Conservation (phyloP, 2,329 filamentous ascomycete species). For the Diaporthe sp. region DNA sequence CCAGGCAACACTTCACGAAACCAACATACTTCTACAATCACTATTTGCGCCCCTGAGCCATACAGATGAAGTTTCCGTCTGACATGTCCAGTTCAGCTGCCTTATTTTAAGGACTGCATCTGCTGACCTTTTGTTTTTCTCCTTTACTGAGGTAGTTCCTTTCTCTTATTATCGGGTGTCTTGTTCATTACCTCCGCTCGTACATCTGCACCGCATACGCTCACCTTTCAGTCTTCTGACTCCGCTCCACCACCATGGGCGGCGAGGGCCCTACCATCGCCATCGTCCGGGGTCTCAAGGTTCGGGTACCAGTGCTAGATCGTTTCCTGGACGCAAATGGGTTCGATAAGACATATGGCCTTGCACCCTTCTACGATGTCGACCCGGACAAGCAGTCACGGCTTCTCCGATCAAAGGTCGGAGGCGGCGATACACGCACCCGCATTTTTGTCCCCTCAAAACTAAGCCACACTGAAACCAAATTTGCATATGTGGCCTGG, state of each 20-base stretch:
- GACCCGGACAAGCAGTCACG: constrained; percentile 29
- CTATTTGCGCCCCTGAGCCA: background rate
- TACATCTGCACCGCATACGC: background rate
- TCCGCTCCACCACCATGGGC: background rate
- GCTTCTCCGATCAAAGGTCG: constrained; percentile 17
- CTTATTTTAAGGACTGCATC: background rate
- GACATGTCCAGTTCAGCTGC: background rate
- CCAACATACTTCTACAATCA: background rate
- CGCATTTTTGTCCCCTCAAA: constrained; percentile 28
- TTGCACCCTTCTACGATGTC: constrained; percentile 26
- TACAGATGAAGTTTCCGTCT: background rate
- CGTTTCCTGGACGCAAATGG: constrained; percentile 17
- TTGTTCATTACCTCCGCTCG: background rate
- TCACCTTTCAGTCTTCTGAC: too few species aligned
- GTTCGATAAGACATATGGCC: constrained; percentile 31
- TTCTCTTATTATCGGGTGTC: background rate
- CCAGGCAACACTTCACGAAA: background rate
- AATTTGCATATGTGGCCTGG: constrained; percentile 30
- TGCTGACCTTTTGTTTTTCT: background rate
- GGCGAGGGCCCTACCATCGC: constrained; percentile 5
- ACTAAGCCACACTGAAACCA: background rate
- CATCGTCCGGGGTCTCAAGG: constrained; percentile 30
- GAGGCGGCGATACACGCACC: constrained; percentile 13
- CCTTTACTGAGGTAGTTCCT: background rate
- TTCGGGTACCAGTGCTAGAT: constrained; percentile 14